phyloP scores from a whole-genome alignment of 371 early-diverging fungal genomes.

The Blastocladiella emersonii region DNA sequence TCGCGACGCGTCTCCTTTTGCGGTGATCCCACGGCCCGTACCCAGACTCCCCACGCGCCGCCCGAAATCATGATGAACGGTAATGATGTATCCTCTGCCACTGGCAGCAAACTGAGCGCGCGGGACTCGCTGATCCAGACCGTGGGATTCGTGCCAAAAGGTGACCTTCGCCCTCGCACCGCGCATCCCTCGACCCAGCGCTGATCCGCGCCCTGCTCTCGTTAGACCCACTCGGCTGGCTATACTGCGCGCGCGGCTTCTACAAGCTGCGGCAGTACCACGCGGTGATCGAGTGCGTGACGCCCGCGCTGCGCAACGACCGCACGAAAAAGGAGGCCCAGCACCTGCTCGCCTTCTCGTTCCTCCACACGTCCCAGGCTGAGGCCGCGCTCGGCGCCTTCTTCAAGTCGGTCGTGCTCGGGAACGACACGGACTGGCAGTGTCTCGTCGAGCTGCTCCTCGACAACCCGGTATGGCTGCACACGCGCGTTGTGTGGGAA shows the following conservation, averaged over 20 bases:
- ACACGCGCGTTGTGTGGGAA: not conserved
- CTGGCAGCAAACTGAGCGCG: conserved; percentile 20
- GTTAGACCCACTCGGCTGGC: conserved; percentile 38
- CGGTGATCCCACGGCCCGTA: too few relatives aligned
- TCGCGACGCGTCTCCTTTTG: too few relatives aligned
- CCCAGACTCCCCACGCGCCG: too few relatives aligned
- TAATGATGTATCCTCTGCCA: too few relatives aligned
- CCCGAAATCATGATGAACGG: too few relatives aligned
- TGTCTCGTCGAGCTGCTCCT: conserved; percentile 32
- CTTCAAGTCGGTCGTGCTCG: conserved; percentile 33
- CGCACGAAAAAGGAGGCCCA: conserved; percentile 38
- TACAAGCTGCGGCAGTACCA: conserved; percentile 41
- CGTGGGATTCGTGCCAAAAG: conserved; percentile 41
- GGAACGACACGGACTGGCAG: conserved; percentile 46
- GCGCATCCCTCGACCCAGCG: not conserved
- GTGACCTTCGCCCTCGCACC: conserved; percentile 12
- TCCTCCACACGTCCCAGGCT: conserved; percentile 31
- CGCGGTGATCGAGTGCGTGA: conserved; percentile 35
- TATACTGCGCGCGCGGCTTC: conserved; percentile 42
- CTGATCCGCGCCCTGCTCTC: not conserved
- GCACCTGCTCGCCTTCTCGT: conserved; percentile 35
- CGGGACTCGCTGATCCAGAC: conserved; percentile 24
- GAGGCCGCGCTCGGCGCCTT: conserved; percentile 40
- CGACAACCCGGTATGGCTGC: conserved; percentile 20
- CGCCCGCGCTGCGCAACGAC: conserved; percentile 38